phyloP scores from a whole-genome alignment of 1,284 basidiomycete species.

The Schizopora paradoxa region DNA sequence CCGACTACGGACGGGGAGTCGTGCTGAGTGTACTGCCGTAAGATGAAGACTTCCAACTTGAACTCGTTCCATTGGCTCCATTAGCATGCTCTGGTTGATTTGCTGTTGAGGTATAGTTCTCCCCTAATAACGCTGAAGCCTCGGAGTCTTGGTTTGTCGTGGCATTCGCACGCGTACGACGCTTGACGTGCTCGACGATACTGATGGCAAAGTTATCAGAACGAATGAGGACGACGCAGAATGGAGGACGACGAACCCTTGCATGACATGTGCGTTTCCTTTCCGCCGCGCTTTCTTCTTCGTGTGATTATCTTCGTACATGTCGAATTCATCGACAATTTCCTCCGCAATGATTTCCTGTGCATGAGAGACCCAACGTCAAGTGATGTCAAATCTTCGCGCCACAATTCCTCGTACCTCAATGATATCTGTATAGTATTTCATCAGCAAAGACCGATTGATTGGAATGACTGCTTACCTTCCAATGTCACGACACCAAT shows the following conservation, averaged over 20 bases:
- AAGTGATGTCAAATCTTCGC: too few species aligned
- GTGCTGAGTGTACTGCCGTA: too few species aligned
- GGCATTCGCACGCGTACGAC: slow-evolving; percentile 22
- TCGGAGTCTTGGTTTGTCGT: too few species aligned
- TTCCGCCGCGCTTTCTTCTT: slow-evolving; percentile 67
- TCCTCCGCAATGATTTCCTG: slow-evolving; percentile 85
- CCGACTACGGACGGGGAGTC: too few species aligned
- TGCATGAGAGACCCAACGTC: neutral
- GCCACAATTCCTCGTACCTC: slow-evolving; percentile 37
- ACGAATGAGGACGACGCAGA: neutral
- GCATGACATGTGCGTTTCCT: slow-evolving; percentile 75
- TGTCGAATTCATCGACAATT: slow-evolving; percentile 88
- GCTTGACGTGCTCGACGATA: slow-evolving; percentile 39
- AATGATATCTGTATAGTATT: slow-evolving; percentile 50
- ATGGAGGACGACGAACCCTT: slow-evolving; percentile 46
- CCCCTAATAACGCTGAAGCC: too few species aligned
- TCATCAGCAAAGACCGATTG: neutral
- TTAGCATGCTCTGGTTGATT: neutral
- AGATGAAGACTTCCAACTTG: too few species aligned
- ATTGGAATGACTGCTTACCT: slow-evolving; percentile 36
- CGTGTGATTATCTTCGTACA: slow-evolving; percentile 79
- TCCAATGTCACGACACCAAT: slow-evolving; percentile 80
- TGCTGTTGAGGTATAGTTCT: neutral
- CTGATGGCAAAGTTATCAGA: slow-evolving; percentile 20
- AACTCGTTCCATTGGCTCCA: too few species aligned